phyloP scores from a whole-genome alignment of 75 land plant genomes.

The Pinus taeda region DNA sequence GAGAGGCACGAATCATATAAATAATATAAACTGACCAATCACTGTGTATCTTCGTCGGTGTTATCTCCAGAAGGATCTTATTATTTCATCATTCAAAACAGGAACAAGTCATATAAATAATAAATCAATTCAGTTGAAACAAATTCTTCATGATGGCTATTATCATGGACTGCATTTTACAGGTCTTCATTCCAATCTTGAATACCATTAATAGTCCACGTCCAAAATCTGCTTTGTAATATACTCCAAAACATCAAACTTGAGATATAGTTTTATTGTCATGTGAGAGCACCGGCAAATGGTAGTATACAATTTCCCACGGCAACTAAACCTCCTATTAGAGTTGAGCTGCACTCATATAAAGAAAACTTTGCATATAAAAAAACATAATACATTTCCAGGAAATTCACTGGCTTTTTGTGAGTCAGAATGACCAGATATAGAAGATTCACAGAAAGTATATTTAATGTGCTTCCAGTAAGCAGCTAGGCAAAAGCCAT shows the following conservation, averaged over 20 bases:
- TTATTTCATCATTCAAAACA: not conserved
- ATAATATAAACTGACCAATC: not conserved
- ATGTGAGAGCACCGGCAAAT: not conserved
- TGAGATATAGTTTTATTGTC: not conserved
- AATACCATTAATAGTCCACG: not conserved
- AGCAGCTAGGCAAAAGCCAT: not conserved
- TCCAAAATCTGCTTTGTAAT: not conserved
- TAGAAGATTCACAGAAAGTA: not conserved
- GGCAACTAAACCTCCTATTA: conserved; percentile 3
- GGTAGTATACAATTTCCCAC: not conserved
- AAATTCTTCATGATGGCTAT: not conserved
- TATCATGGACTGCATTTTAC: not conserved
- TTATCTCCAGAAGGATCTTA: not conserved
- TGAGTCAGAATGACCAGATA: not conserved
- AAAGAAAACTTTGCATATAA: not conserved
- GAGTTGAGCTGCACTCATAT: not conserved
- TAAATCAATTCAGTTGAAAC: not conserved
- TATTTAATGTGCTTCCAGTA: not conserved
- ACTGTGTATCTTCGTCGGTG: not conserved
- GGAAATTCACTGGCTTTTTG: not conserved
- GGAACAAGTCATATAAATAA: not conserved
- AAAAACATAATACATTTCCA: not conserved
- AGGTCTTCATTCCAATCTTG: not conserved
- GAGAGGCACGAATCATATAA: not conserved
- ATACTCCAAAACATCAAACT: not conserved